phyloP scores from a whole-genome alignment of 345 rosid species.

The Rhodamnia rubescens region DNA sequence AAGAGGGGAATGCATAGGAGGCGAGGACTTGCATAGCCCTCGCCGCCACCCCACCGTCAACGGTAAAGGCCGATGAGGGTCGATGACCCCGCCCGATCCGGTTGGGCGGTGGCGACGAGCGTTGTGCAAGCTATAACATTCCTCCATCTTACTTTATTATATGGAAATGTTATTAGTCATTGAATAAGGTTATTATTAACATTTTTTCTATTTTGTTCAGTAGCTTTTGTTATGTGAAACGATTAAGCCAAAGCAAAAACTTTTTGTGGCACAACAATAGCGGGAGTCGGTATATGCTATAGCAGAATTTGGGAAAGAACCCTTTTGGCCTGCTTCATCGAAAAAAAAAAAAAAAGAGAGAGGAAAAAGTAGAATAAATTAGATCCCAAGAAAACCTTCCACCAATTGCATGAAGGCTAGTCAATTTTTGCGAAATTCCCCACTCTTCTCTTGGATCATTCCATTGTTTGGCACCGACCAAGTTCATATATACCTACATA shows the following conservation, averaged over 20 bases:
- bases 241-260: background rate
- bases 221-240: background rate
- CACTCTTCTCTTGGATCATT: too few species aligned
- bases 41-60: too few species aligned
- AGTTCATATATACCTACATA: background rate
- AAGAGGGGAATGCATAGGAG: too few species aligned
- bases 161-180: too few species aligned
- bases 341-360: background rate
- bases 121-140: too few species aligned
- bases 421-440: background rate
- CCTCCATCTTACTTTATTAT: too few species aligned
- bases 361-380: background rate
- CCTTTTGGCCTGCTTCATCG: background rate
- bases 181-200: too few species aligned
- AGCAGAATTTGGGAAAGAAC: background rate
- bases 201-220: too few species aligned
- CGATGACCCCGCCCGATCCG: too few species aligned
- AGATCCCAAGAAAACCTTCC: background rate
- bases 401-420: background rate
- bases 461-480: background rate
- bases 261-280: background rate
- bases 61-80: too few species aligned
- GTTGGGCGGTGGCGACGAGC: too few species aligned
- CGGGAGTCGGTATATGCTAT: background rate
- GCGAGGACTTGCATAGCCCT: too few species aligned